Base-by-base conservation (phyloP, 192 early-diverging fungal species). In the Gaertneriomyces sp. region DNA sequence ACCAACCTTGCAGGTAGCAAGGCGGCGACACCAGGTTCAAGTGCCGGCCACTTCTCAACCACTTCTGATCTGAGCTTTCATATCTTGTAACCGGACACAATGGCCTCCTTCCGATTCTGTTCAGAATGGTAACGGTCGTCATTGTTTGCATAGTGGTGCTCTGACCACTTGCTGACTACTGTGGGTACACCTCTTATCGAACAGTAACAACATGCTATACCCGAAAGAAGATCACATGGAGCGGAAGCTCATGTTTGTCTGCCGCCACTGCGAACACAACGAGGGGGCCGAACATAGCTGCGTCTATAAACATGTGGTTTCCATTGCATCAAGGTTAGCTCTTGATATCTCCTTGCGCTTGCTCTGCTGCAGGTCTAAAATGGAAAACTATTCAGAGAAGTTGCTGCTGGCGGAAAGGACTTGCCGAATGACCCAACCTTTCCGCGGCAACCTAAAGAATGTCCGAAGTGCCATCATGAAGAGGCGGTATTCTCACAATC, bases 351-450 rank as follows among this genome's bases (percentile, higher is more conserved):
- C 1, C 16, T 38, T 12, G 54, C 39, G 41, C 16, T 12, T 60
- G 46, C 49, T 9, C 66, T n/a, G 12, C 33, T 7, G 45, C n/a
- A n/a, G n/a, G 11, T 56, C 8, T 20, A 9, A 33, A 11, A 40
- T 43, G 2, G 4, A 38, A 12, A 42, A 4, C 33, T 53, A 45
- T 45, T 50, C 50, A 79, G 79, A 7, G 80, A 81, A 38, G 69
- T 76, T 54, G 79, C 79, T 11, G 59, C 76, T 8, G 77, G 61
- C 20, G 45, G 42, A n/a, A 61, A 65, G 4, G 83, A 83, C 61
- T 70, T 85, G 16, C 49, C 63, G 14, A 75, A 55, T 56, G 83
- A 85, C 70, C 80, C 81, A 12, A 85, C 83, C 7, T 80, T 71
- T 51, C 81, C 81, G 25, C 73, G 77, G 20, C 42, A 69, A 12